phyloP scores from a whole-genome alignment of 2,329 filamentous ascomycete species.

The Talaromyces sp. region DNA sequence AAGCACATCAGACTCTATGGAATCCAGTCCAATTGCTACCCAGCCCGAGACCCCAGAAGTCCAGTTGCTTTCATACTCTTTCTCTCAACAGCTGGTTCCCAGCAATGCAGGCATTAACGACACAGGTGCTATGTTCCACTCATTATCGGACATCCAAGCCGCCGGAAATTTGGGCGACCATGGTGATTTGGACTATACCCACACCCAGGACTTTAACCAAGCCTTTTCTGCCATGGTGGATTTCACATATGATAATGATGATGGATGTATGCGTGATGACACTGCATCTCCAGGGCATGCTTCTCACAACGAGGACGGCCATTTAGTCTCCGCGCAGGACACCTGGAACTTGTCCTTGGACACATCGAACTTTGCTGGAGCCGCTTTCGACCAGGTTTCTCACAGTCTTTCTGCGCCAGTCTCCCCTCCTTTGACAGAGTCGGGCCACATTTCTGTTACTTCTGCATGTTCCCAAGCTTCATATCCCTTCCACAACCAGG shows the following conservation, averaged over 20 bases:
- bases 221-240: slow-evolving; percentile 34
- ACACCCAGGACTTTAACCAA: slow-evolving; percentile 31
- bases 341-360: slow-evolving; percentile 34
- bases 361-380: slow-evolving; percentile 26
- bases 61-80: slow-evolving; percentile 38
- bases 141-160: slow-evolving; percentile 33
- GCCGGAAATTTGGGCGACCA: slow-evolving; percentile 32
- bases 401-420: slow-evolving; percentile 34
- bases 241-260: slow-evolving; percentile 38
- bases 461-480: slow-evolving; percentile 33
- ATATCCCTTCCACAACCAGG: slow-evolving; percentile 33
- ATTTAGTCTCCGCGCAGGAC: slow-evolving; percentile 18
- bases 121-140: slow-evolving; percentile 32
- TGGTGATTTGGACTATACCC: slow-evolving; percentile 30
- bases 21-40: slow-evolving; percentile 29
- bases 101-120: slow-evolving; percentile 27
- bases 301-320: slow-evolving; percentile 32
- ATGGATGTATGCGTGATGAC: slow-evolving; percentile 33
- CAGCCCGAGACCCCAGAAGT: slow-evolving; percentile 36
- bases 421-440: slow-evolving; percentile 38
- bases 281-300: slow-evolving; percentile 31
- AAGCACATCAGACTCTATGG: slow-evolving; percentile 34
- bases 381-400: slow-evolving; percentile 30
- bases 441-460: slow-evolving; percentile 35
- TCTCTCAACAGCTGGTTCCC: slow-evolving; percentile 36